Percentiles rank a stretch among this genome's conserved stretches.
phyloP scores from a whole-genome alignment of 2,329 filamentous ascomycete genomes.

The Calonectria leucothoes region DNA sequence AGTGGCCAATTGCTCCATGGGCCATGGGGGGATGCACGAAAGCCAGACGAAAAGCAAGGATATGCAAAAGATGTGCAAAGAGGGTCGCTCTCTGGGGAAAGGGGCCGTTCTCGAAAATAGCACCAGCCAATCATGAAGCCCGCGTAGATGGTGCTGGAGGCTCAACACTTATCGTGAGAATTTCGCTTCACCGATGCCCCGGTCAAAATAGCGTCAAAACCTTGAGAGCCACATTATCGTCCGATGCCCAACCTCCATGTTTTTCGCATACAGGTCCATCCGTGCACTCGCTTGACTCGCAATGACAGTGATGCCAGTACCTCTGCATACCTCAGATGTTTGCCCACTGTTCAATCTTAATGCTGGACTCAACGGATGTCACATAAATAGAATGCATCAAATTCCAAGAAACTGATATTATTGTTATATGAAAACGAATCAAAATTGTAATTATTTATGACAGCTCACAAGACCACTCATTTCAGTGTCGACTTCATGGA shows the following conservation, averaged over 20 bases:
- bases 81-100: neutral
- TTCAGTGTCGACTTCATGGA: too few species aligned
- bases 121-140: neutral
- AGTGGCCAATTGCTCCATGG: neutral
- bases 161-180: neutral
- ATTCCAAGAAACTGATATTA: too few species aligned
- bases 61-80: neutral
- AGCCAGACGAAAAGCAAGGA: neutral
- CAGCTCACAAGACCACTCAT: too few species aligned
- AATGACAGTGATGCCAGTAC: too few species aligned
- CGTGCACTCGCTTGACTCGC: too few species aligned
- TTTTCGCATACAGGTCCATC: neutral
- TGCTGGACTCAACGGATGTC: too few species aligned
- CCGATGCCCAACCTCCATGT: neutral
- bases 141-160: neutral
- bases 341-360: too few species aligned
- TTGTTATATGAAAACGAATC: too few species aligned
- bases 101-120: neutral
- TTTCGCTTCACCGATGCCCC: neutral
- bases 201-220: neutral
- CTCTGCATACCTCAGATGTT: too few species aligned
- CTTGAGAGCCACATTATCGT: neutral
- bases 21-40: neutral
- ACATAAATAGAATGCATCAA: too few species aligned
- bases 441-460: too few species aligned